Base-by-base conservation (phyloP, 2,329 filamentous ascomycete species). In the Metarhizium rileyi region DNA sequence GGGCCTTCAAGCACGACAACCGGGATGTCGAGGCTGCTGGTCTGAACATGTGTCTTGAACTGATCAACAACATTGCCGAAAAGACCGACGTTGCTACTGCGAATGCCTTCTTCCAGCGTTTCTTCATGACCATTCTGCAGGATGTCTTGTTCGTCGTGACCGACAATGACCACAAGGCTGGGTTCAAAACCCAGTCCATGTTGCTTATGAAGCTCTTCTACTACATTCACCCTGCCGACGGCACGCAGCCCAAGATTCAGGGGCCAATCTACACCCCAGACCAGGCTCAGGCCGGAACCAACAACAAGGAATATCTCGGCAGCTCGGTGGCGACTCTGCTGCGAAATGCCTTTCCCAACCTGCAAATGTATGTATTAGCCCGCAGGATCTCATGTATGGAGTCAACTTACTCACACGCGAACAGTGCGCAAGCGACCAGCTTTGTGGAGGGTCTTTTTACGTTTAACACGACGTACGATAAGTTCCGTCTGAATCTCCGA, bases 1-100 rank as follows among this genome's bases (percentile, higher is more conserved):
- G 93, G 94, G 93, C 94, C n/a, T 96, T 91, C 75, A 98, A 98
- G 75, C 93, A 98, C 69, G 93, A 98, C 72, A 98, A 98, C 71
- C 87, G 93, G 53, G 90, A 96, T 64, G 93, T 98, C 27, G 93
- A 98, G 70, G 89, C 87, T 57, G 94, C 93, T 36, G 93, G 93
- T 53, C 81, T 98, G 53, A 93, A 90, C 69, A 98, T 98, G 93
- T 97, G 91, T 67, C 81, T 95, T 57, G 93, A 98, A 71, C 77
- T 98, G 56, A 90, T 98, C 65, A 91, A 87, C 70, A 98, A 98
- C 70, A 95, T 98, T 74, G 89, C 91, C 8, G 91, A 96, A 60
- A 84, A 96, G 65, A 85, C 90, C 1, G 90, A 97, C 65, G 71
- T 80, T 20, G 76, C 84, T 62, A 97, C 90, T 0, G 87, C 90